Evolutionary conservation across 768 basidiomycete genomes (phyloP).

Genomic region (Antrodiella citrinella): DNA sequence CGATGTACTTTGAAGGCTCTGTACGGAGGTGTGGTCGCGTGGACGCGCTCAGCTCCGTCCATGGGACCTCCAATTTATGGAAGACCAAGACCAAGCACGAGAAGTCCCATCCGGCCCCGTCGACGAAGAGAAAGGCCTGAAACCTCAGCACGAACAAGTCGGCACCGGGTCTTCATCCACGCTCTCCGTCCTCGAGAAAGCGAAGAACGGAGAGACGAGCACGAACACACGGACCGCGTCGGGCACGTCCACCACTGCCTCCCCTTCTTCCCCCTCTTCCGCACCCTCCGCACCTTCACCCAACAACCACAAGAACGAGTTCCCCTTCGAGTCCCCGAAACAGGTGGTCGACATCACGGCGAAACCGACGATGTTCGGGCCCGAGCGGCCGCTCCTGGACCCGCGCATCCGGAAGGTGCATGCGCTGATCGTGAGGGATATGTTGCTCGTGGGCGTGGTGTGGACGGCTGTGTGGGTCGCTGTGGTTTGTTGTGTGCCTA

Average conservation of each 20-base stretch:
- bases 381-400: constrained; percentile 30
- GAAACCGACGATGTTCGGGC: constrained; percentile 26
- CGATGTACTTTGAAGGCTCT: constrained; percentile 21
- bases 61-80: constrained; percentile 30
- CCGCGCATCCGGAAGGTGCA: constrained; percentile 29
- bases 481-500: neutral
- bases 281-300: too few relatives aligned
- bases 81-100: too few relatives aligned
- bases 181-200: neutral
- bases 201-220: neutral
- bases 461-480: neutral
- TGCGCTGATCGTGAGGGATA: constrained; percentile 22
- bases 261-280: too few relatives aligned
- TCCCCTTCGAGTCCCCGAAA: neutral
- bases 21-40: constrained; percentile 27
- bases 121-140: neutral
- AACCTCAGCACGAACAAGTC: neutral
- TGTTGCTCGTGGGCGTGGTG: constrained; percentile 19
- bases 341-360: neutral
- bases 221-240: too few relatives aligned
- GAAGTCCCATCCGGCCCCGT: neutral
- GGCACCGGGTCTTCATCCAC: neutral
- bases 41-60: constrained; percentile 26
- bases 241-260: too few relatives aligned
- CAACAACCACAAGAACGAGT: neutral